phyloP scores from a whole-genome alignment of 768 basidiomycete species.

The Rhodotorula graminis region DNA sequence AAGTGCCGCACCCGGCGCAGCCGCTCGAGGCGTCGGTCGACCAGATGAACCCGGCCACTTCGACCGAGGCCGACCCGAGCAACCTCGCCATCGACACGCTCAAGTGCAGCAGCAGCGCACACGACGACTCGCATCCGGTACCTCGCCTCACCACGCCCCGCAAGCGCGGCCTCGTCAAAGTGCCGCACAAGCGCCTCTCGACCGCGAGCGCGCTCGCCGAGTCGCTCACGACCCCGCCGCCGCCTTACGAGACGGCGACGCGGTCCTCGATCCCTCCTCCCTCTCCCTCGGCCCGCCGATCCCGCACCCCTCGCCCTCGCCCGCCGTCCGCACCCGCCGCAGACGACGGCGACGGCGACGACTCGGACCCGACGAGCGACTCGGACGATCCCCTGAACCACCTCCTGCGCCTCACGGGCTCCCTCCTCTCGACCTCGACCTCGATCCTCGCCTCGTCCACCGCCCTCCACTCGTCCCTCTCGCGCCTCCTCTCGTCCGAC shows the following conservation, averaged over 20 bases:
- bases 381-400: constrained; percentile 7
- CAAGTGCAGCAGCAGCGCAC: too few species aligned
- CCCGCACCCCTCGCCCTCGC: neutral
- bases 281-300: neutral
- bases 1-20: too few species aligned
- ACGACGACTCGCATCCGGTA: too few species aligned
- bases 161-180: neutral
- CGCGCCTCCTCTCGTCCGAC: neutral
- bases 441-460: constrained; percentile 5
- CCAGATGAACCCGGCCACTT: too few species aligned
- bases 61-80: too few species aligned
- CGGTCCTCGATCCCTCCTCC: neutral
- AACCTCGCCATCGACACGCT: too few species aligned
- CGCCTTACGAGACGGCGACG: neutral
- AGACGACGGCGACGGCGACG: neutral
- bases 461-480: neutral
- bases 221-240: constrained; percentile 1
- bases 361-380: constrained; percentile 2
- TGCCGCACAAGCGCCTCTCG: neutral
- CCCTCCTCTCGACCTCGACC: neutral
- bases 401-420: constrained; percentile 4
- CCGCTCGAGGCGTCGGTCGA: too few species aligned
- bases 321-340: neutral
- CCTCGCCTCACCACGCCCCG: neutral
- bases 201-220: neutral